These are phyloP conservation scores for Tirmania nivea DNA, from an alignment of 495 filamentous ascomycete species.

Conservation along the genomic window DNA sequence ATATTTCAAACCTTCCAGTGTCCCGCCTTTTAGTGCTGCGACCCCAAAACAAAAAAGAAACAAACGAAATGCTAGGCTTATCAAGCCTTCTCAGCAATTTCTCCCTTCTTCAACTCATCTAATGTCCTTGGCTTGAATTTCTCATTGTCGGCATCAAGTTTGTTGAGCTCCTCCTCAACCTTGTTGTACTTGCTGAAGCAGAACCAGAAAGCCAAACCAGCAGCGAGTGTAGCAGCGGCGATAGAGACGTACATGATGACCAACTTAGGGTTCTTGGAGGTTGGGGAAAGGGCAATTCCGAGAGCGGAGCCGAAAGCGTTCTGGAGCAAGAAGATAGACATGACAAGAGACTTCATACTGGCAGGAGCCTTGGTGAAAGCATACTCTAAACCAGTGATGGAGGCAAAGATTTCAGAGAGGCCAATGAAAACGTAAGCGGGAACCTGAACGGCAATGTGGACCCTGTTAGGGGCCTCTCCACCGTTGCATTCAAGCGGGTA, in stretches of 20 bases:
- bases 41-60: too few species aligned
- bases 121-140: not conserved
- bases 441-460: slow-evolving; percentile 23
- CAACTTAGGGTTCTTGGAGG: slow-evolving; percentile 26
- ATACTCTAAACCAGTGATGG: slow-evolving; percentile 36
- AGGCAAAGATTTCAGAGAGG: slow-evolving; percentile 26
- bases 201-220: slow-evolving; percentile 28
- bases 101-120: not conserved
- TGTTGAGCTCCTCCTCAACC: slow-evolving; percentile 23
- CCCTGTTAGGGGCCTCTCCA: slow-evolving; percentile 17
- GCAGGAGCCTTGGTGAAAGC: slow-evolving; percentile 28
- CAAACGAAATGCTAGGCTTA: too few species aligned
- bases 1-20: too few species aligned
- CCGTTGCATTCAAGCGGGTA: slow-evolving; percentile 21
- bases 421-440: slow-evolving; percentile 27
- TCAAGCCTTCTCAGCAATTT: too few species aligned
- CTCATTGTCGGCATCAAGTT: slow-evolving; percentile 20
- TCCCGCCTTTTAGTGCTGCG: too few species aligned
- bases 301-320: slow-evolving; percentile 23
- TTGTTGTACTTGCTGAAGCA: slow-evolving; percentile 27
- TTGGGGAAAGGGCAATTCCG: slow-evolving; percentile 25
- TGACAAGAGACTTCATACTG: slow-evolving; percentile 24
- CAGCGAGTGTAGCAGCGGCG: slow-evolving; percentile 27
- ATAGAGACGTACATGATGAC: slow-evolving; percentile 33
- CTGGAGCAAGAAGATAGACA: slow-evolving; percentile 21